Conservation (phyloP, 208 protist genomes). For the Leishmania aethiopica region DNA sequence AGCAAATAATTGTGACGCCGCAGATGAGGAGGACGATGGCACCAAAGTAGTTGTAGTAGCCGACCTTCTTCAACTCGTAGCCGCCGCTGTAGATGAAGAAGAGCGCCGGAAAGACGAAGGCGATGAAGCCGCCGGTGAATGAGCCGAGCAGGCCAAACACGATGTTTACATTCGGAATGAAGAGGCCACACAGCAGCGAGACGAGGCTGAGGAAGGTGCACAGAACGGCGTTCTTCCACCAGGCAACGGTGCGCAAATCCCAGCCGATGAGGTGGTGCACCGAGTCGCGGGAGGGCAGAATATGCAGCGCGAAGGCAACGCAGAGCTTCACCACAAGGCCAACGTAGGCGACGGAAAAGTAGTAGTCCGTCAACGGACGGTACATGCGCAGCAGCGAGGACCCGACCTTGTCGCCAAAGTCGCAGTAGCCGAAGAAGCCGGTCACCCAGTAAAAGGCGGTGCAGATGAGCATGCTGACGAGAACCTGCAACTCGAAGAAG, state of each 20-base stretch:
- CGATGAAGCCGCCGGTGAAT: constrained; percentile 62
- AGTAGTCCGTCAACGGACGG: constrained; percentile 46
- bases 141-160: constrained; percentile 78
- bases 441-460: constrained; percentile 70
- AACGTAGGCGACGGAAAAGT: constrained; percentile 72
- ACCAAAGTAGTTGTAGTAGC: constrained; percentile 42
- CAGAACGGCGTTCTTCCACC: constrained; percentile 58
- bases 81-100: constrained; percentile 76
- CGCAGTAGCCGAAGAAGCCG: constrained; percentile 76
- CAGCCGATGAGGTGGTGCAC: constrained; percentile 59
- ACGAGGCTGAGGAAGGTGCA: constrained; percentile 39
- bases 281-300: constrained; percentile 67
- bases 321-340: constrained; percentile 71
- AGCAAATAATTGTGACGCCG: constrained; percentile 56
- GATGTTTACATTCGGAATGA: constrained; percentile 75
- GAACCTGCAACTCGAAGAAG: constrained; percentile 48
- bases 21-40: constrained; percentile 42
- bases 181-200: constrained; percentile 59
- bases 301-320: constrained; percentile 73
- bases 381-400: constrained; percentile 71
- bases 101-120: constrained; percentile 73
- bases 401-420: constrained; percentile 50
- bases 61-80: constrained; percentile 42
- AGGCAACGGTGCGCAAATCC: constrained; percentile 56
- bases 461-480: constrained; percentile 67